Conservation (phyloP, 2,329 filamentous ascomycete genomes). For the Colletotrichum plurivorum region DNA sequence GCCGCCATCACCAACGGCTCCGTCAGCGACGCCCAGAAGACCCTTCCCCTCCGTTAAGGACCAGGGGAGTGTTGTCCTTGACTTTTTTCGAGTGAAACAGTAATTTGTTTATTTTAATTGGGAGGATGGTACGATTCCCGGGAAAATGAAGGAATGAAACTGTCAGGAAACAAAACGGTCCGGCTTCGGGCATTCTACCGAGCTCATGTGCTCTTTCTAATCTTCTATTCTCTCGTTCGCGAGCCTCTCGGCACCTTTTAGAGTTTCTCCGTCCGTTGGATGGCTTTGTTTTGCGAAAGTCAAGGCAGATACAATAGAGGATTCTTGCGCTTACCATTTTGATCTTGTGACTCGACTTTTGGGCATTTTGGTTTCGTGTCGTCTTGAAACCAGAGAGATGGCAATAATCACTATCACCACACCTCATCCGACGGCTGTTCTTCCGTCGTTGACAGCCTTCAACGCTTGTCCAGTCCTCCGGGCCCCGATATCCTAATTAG, state of each 20-base stretch:
- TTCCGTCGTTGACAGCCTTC: not conserved
- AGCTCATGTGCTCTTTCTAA: not conserved
- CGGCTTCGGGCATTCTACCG: too few species aligned
- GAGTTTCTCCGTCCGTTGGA: not conserved
- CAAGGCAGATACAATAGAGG: conserved; percentile 19
- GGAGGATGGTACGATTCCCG: conserved; percentile 29
- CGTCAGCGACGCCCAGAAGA: conserved; percentile 67
- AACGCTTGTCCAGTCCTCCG: not conserved
- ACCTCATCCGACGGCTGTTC: too few species aligned
- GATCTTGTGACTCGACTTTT: not conserved
- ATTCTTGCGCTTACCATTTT: not conserved
- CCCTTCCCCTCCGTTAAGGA: conserved; percentile 25
- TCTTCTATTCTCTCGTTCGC: conserved; percentile 32
- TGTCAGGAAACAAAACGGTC: not conserved
- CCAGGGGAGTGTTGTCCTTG: not conserved
- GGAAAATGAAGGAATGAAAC: not conserved
- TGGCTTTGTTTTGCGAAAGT: conserved; percentile 11
- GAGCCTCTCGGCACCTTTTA: conserved; percentile 19
- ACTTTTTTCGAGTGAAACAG: not conserved
- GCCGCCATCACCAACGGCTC: conserved; percentile 73
- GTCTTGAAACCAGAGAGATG: not conserved
- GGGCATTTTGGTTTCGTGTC: not conserved
- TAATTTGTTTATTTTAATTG: not conserved
- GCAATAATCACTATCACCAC: not conserved
- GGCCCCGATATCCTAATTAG: conserved; percentile 5